A percentile compares a stretch with the other conserved stretches of the same genome.
phyloP scores from a whole-genome alignment of 2,329 filamentous ascomycete genomes.

The Xylariaceae sp. region DNA sequence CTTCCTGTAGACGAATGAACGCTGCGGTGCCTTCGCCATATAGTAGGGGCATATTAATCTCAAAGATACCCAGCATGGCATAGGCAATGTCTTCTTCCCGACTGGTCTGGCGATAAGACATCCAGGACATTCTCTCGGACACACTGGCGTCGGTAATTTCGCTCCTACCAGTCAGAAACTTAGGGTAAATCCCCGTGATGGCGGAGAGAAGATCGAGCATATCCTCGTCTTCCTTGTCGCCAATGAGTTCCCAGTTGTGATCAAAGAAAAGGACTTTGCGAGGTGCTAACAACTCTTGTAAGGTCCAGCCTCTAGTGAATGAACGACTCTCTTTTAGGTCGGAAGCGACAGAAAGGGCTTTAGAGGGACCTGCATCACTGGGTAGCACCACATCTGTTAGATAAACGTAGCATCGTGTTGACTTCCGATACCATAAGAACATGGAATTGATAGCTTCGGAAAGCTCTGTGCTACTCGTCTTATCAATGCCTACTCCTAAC shows the following conservation, averaged over 20 bases:
- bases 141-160: background rate
- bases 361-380: background rate
- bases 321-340: background rate
- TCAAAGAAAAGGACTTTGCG: conserved; percentile 6
- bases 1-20: conserved; percentile 13
- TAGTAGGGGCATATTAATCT: conserved; percentile 16
- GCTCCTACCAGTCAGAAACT: background rate
- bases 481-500: too few species aligned
- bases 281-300: conserved; percentile 15
- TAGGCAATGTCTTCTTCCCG: conserved; percentile 16
- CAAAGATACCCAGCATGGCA: conserved; percentile 15
- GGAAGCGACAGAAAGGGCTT: background rate
- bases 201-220: background rate
- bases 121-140: conserved; percentile 13
- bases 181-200: conserved; percentile 7
- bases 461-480: conserved; percentile 14
- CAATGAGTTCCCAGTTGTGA: conserved; percentile 4
- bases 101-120: conserved; percentile 7
- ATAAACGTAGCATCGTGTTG: conserved; percentile 15
- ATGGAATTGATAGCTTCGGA: too few species aligned
- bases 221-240: background rate
- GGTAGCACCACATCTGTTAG: conserved; percentile 6
- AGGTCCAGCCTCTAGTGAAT: conserved; percentile 10
- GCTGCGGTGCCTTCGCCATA: conserved; percentile 10
- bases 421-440: conserved; percentile 12